These are phyloP conservation scores for Candida koratica DNA, from an alignment of 805 yeast species.

Conservation along the genomic window DNA sequence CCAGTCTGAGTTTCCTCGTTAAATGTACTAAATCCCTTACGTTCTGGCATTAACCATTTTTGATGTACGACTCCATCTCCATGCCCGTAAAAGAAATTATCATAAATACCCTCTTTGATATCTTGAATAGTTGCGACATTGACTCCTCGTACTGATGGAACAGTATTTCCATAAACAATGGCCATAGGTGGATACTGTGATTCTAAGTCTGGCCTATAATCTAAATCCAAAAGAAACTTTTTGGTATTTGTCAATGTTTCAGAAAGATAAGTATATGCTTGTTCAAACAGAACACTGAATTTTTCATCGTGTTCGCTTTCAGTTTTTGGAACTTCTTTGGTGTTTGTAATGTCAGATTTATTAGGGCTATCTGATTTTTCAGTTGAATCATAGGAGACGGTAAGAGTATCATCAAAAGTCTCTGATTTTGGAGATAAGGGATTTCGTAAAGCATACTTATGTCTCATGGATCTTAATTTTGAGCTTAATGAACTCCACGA, in stretches of 20 bases:
- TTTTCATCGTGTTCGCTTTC: conserved; percentile 2
- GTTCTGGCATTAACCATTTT: conserved; percentile 76
- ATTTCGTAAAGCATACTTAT: conserved; percentile 13
- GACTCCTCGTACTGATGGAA: conserved; percentile 84
- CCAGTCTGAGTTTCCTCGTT: conserved; percentile 31
- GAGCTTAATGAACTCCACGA: conserved; percentile 25
- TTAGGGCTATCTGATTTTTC: not conserved
- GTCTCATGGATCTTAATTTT: conserved; percentile 25
- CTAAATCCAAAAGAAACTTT: conserved; percentile 52
- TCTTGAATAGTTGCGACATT: conserved; percentile 59
- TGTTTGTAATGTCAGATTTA: not conserved
- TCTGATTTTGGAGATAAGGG: conserved; percentile 12
- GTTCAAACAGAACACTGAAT: conserved; percentile 40
- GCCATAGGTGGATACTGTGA: conserved; percentile 76
- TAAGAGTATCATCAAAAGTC: conserved; percentile 3
- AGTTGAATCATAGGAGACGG: not conserved
- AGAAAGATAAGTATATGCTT: conserved; percentile 60
- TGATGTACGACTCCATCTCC: conserved; percentile 94
- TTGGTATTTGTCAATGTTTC: conserved; percentile 61
- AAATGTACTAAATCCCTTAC: conserved; percentile 51
- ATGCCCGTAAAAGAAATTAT: conserved; percentile 75
- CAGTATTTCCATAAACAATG: conserved; percentile 71
- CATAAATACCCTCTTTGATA: conserved; percentile 67
- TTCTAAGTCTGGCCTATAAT: conserved; percentile 45
- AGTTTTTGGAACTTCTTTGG: not conserved